Evolutionary conservation across 225 moss, liverwort and hornwort genomes (phyloP).

Genomic region (Sphagnum contortum): DNA sequence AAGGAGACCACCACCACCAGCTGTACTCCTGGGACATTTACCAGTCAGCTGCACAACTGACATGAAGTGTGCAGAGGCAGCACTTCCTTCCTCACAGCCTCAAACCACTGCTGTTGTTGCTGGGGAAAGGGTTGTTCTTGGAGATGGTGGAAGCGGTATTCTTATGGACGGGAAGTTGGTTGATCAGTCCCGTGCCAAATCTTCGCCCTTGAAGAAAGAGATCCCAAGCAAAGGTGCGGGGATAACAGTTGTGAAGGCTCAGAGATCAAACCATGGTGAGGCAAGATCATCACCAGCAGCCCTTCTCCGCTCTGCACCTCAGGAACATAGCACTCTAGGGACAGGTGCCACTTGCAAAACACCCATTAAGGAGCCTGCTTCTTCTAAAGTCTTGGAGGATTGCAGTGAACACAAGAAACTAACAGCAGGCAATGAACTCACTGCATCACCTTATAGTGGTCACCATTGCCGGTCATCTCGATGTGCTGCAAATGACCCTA

Average conservation of each 20-base stretch:
- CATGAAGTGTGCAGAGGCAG: slow-evolving; percentile 7
- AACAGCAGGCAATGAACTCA: slow-evolving; percentile 6
- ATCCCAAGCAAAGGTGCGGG: no score
- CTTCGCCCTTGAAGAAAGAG: no score
- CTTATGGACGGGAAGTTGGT: no score
- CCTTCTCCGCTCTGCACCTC: not conserved
- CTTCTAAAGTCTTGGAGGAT: not conserved
- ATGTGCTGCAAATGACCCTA: slow-evolving; percentile 40
- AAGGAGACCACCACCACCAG: not conserved
- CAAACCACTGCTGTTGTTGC: no score
- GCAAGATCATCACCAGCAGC: not conserved
- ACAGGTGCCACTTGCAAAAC: slow-evolving; percentile 2
- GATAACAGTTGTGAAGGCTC: not conserved
- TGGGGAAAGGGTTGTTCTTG: no score
- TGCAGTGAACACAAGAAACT: slow-evolving; percentile 8
- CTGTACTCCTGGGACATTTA: slow-evolving; percentile 1
- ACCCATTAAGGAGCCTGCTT: slow-evolving; percentile 12
- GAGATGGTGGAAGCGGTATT: no score
- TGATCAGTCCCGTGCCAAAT: no score
- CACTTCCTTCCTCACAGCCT: not conserved
- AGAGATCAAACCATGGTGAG: not conserved
- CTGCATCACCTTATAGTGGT: slow-evolving; percentile 19
- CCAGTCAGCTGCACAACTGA: slow-evolving; percentile 6
- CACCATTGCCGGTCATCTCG: slow-evolving; percentile 44
- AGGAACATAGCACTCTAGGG: not conserved